Evolutionary conservation across 2,329 filamentous ascomycete species (phyloP).

Genomic region (Sporothrix humicola): DNA sequence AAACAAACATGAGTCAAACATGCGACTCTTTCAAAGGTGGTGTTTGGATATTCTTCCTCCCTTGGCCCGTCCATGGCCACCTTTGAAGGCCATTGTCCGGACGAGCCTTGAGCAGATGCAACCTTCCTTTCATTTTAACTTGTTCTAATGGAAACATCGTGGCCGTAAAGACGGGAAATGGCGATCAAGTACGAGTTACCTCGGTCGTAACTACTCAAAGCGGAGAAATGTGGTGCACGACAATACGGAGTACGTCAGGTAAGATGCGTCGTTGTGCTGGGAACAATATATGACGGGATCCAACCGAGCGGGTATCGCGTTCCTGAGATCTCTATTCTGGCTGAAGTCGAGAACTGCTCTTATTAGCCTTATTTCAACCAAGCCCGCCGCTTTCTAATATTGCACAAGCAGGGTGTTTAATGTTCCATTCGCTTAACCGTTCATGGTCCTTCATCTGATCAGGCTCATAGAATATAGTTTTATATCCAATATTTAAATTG

Average conservation of each 20-base stretch:
- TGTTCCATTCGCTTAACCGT: constrained; percentile 2
- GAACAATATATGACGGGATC: background rate
- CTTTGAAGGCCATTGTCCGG: background rate
- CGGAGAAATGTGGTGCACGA: background rate
- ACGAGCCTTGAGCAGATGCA: background rate
- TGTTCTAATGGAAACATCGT: background rate
- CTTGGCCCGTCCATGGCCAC: background rate
- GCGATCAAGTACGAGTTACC: too few species aligned
- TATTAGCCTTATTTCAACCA: background rate
- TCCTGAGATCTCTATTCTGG: constrained; percentile 6
- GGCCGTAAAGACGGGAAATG: background rate
- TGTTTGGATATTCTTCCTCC: background rate
- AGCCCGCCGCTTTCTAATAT: background rate
- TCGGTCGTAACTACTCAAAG: background rate
- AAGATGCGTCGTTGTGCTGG: background rate
- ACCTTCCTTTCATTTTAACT: background rate
- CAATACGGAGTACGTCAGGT: background rate
- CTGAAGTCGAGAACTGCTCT: background rate
- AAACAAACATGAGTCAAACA: background rate
- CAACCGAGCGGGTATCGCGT: background rate
- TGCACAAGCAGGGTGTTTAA: background rate
- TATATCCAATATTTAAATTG: background rate
- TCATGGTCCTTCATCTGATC: background rate
- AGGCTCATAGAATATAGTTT: too few species aligned
- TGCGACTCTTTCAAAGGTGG: background rate